Evolutionary conservation across 805 yeast genomes (phyloP).

Genomic region (Starmerella bombicola): DNA sequence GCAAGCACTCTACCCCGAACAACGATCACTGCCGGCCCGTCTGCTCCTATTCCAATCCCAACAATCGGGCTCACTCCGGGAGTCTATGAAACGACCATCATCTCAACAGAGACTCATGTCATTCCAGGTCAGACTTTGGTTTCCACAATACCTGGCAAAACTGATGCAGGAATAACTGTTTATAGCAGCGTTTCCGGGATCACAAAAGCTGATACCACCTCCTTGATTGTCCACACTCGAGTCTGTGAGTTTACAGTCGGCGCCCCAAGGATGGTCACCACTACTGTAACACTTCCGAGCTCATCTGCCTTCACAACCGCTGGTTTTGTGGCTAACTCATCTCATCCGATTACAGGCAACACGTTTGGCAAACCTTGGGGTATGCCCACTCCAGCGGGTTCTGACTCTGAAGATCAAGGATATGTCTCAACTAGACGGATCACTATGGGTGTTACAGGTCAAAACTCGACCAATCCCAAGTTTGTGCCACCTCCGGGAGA

Average conservation of each 20-base stretch:
- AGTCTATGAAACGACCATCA: slow-evolving; percentile 7
- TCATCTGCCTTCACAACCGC: no score
- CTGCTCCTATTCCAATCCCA: slow-evolving; percentile 1
- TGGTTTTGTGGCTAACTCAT: no score
- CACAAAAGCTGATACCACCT: slow-evolving; percentile 9
- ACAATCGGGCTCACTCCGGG: slow-evolving; percentile 9
- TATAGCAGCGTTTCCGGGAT: slow-evolving; percentile 20
- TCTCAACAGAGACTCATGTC: background rate
- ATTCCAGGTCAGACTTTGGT: slow-evolving; percentile 6
- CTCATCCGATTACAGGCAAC: no score
- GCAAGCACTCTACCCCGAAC: background rate
- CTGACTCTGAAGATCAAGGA: no score
- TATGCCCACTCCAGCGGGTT: no score
- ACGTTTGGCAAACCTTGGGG: no score
- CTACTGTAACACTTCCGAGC: background rate
- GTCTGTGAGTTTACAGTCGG: slow-evolving; percentile 10
- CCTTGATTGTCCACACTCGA: slow-evolving; percentile 3
- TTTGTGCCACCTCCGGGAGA: no score
- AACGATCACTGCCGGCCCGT: background rate
- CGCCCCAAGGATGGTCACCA: slow-evolving; percentile 2
- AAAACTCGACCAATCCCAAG: no score
- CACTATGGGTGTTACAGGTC: no score
- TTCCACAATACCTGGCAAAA: slow-evolving; percentile 13
- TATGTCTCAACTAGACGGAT: no score
- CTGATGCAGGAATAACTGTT: slow-evolving; percentile 19